Conservation (phyloP, 257 asterid species). For the Lavandula angustifolia region DNA sequence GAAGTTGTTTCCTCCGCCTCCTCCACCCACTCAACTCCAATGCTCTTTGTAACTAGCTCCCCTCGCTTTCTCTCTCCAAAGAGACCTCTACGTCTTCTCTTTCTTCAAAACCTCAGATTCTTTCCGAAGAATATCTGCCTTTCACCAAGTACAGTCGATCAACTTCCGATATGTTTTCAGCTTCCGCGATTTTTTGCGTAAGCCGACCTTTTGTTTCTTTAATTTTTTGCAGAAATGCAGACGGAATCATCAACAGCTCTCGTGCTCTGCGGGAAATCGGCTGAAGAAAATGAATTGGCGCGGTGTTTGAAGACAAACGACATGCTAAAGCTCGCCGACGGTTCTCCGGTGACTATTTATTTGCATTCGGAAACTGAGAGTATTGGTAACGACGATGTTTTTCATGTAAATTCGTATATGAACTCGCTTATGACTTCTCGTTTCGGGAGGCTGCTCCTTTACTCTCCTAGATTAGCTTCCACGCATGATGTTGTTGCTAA, state of each 20-base stretch:
- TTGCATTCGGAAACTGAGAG: conserved; percentile 50
- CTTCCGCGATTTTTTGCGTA: conserved; percentile 7
- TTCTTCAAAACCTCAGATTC: conserved; percentile 29
- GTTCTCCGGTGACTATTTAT: conserved; percentile 41
- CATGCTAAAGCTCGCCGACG: conserved; percentile 55
- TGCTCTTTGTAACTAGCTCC: conserved; percentile 28
- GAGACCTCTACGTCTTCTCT: conserved; percentile 30
- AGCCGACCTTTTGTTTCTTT: neutral
- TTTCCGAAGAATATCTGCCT: conserved; percentile 1
- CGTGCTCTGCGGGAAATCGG: conserved; percentile 71
- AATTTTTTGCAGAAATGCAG: conserved; percentile 61
- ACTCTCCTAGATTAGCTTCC: conserved; percentile 71
- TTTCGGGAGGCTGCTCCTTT: conserved; percentile 70
- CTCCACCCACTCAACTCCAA: conserved; percentile 7
- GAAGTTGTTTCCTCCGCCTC: conserved; percentile 44
- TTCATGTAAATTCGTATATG: conserved; percentile 53
- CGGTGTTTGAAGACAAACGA: conserved; percentile 45
- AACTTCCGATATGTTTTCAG: conserved; percentile 1
- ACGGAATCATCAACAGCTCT: conserved; percentile 41
- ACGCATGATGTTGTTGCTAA: conserved; percentile 78
- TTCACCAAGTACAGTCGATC: conserved; percentile 28
- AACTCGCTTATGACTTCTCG: conserved; percentile 49
- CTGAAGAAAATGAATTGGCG: conserved; percentile 58
- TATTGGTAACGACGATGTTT: conserved; percentile 36
- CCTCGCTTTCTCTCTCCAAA: conserved; percentile 37